These are phyloP conservation scores for Trichoderma hamatum DNA, from an alignment of 2,329 filamentous ascomycete genomes.

Conservation along the genomic window DNA sequence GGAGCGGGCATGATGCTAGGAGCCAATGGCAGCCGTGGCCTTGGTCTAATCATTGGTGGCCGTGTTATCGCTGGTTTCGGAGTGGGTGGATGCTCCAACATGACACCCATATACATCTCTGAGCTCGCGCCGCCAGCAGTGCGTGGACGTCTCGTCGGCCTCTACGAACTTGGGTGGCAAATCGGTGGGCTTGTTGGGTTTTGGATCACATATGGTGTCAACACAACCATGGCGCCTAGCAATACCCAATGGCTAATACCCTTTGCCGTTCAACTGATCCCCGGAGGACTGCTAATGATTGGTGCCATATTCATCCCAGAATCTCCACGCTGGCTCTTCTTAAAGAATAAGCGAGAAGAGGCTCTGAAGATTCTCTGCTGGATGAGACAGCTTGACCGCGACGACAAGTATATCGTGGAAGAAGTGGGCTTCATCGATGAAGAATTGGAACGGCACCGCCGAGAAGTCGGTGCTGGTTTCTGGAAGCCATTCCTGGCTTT, in stretches of 20 bases:
- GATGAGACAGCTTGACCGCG: conserved; percentile 17
- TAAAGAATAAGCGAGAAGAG: conserved; percentile 18
- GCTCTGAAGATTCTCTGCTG: conserved; percentile 18
- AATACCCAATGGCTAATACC: conserved; percentile 16
- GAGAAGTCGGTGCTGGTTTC: conserved; percentile 21
- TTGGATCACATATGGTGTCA: conserved; percentile 22
- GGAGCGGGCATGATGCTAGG: conserved; percentile 21
- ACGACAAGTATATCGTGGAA: conserved; percentile 19
- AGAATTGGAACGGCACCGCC: conserved; percentile 12
- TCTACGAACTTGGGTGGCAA: conserved; percentile 20
- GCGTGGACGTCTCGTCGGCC: conserved; percentile 17
- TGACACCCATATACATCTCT: conserved; percentile 23
- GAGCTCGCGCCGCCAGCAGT: conserved; percentile 22
- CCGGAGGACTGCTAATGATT: conserved; percentile 14
- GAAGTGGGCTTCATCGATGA: conserved; percentile 17
- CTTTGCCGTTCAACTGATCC: conserved; percentile 17
- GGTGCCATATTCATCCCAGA: conserved; percentile 16
- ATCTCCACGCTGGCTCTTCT: conserved; percentile 21
- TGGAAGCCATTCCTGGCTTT: conserved; percentile 21
- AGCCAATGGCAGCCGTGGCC: conserved; percentile 13
- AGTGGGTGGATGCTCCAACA: conserved; percentile 20
- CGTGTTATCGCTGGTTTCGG: conserved; percentile 15
- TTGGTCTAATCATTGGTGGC: conserved; percentile 16
- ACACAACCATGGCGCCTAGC: conserved; percentile 16
- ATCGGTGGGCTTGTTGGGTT: conserved; percentile 19